Evolutionary conservation across 306 rosid species (phyloP).

Genomic region (Trifolium subterraneum): DNA sequence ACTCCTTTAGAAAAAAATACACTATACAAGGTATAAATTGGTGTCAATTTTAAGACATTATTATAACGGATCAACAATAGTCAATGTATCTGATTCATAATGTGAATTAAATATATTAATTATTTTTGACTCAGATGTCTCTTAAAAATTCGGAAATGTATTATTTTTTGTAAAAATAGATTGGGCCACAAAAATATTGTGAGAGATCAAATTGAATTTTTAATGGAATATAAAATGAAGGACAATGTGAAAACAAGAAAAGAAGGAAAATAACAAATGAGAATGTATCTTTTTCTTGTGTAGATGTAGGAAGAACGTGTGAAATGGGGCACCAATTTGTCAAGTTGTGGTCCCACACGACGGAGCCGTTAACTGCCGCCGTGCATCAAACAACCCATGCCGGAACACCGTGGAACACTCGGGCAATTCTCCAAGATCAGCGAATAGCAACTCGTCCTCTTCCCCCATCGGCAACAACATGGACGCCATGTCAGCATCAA

Average conservation of each 20-base stretch:
- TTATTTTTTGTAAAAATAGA: no score
- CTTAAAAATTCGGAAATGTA: no score
- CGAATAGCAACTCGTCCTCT: conserved; percentile 85
- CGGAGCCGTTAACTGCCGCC: conserved; percentile 51
- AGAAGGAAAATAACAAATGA: neutral
- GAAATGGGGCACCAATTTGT: conserved; percentile 29
- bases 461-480: conserved; percentile 77
- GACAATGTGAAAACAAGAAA: neutral
- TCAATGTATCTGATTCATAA: no score
- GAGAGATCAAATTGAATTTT: no score
- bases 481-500: conserved; percentile 48
- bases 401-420: conserved; percentile 76
- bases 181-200: no score
- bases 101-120: no score
- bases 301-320: conserved; percentile 51
- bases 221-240: neutral
- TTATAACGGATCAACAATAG: no score
- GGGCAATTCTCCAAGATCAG: conserved; percentile 93
- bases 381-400: conserved; percentile 32
- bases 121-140: no score
- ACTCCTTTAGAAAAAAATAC: no score
- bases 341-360: conserved; percentile 63
- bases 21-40: no score
- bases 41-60: no score
- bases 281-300: conserved; percentile 33